These are phyloP conservation scores for Orbilia oligospora DNA, from an alignment of 2,329 filamentous ascomycete species.

Conservation along the genomic window DNA sequence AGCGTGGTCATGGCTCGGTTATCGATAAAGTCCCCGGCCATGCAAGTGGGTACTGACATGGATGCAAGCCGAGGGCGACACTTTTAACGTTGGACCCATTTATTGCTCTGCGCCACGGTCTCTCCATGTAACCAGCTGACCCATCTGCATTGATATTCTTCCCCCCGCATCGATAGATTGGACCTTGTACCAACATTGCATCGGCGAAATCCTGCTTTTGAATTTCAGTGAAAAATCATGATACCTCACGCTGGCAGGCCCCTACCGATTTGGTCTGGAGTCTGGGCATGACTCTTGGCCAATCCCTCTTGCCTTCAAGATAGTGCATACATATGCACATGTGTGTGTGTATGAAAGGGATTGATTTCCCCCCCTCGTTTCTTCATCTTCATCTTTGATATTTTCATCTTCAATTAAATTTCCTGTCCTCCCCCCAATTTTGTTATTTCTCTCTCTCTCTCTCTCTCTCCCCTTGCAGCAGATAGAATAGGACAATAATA, in stretches of 20 bases:
- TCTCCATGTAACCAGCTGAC: constrained; percentile 25
- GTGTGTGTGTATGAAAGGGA: constrained; percentile 15
- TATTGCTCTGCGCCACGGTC: constrained; percentile 15
- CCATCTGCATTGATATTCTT: constrained; percentile 29
- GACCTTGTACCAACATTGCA: constrained; percentile 9
- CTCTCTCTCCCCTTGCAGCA: constrained; percentile 14
- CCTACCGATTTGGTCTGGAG: constrained; percentile 30
- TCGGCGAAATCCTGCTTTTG: constrained; percentile 29
- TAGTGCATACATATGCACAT: no score
- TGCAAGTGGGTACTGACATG: constrained; percentile 28
- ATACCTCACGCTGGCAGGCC: not conserved
- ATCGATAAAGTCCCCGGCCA: constrained; percentile 35
- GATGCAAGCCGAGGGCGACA: constrained; percentile 8
- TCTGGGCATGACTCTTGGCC: constrained; percentile 34
- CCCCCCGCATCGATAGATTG: constrained; percentile 10
- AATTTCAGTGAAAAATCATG: constrained; percentile 5
- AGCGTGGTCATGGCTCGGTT: constrained; percentile 24
- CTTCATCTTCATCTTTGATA: not conserved
- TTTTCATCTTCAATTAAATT: constrained; percentile 1
- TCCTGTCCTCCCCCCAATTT: not conserved
- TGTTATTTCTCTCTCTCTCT: no score
- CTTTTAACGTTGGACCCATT: constrained; percentile 10
- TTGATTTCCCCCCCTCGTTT: constrained; percentile 5
- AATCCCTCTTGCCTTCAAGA: constrained; percentile 31
- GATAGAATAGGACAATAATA: no score